phyloP scores from a whole-genome alignment of 139 green algal genomes.

The Chlorella sp. region DNA sequence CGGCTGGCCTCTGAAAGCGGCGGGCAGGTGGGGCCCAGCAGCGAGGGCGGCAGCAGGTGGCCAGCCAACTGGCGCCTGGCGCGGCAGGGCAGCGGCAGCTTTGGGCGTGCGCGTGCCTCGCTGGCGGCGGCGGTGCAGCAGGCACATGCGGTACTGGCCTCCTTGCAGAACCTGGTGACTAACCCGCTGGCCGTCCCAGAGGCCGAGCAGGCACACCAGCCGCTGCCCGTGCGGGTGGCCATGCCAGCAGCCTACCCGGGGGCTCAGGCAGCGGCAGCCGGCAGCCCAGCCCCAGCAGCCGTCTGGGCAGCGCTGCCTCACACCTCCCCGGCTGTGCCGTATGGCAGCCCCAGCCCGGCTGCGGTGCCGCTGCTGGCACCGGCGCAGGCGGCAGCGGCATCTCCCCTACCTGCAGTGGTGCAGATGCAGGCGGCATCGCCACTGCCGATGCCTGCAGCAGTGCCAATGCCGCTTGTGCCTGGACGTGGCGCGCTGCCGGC shows the following conservation, averaged over 20 bases:
- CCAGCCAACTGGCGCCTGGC: neutral
- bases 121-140: neutral
- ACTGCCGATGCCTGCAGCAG: too few species aligned
- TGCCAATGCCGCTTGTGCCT: too few species aligned
- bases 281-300: too few species aligned
- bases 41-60: neutral
- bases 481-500: too few species aligned
- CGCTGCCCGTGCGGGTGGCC: neutral
- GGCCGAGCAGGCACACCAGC: neutral
- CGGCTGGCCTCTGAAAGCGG: neutral
- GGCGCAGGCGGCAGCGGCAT: neutral
- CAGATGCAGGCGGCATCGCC: too few species aligned
- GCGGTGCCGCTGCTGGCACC: neutral
- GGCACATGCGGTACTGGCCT: neutral
- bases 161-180: neutral
- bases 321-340: neutral
- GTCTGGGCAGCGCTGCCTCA: neutral
- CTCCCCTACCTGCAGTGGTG: neutral
- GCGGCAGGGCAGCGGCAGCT: slow-evolving; percentile 12
- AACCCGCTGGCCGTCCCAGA: neutral
- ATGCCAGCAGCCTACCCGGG: neutral
- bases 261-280: too few species aligned
- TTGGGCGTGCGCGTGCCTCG: neutral
- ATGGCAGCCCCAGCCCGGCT: neutral
- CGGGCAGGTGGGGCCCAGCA: neutral